Percentiles rank a stretch among this genome's conserved stretches.
These are phyloP conservation scores for Diaporthe velutina DNA, from an alignment of 2,329 filamentous ascomycete genomes.

Conservation along the genomic window DNA sequence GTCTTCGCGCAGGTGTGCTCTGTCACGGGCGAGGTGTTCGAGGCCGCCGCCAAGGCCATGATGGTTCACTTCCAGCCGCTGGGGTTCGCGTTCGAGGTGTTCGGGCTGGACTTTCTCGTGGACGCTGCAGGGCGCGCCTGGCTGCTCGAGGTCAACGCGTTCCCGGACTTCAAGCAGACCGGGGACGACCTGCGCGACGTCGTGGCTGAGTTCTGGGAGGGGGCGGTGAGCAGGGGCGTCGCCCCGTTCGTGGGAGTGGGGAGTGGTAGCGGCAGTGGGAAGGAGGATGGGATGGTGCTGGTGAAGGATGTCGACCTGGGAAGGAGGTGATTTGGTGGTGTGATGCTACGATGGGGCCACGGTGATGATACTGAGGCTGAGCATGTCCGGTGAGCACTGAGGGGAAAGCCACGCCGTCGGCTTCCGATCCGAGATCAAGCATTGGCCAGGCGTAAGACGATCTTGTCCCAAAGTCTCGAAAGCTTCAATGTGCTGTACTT, in stretches of 20 bases:
- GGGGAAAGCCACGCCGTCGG: neutral
- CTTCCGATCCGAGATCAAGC: neutral
- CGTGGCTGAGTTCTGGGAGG: conserved; percentile 82
- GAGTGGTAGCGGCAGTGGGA: conserved; percentile 43
- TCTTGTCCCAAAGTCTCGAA: neutral
- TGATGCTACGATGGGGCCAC: conserved; percentile 36
- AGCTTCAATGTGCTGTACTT: neutral
- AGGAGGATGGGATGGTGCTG: conserved; percentile 59
- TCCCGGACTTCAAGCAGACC: conserved; percentile 95
- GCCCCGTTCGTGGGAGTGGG: conserved; percentile 72
- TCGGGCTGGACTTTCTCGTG: conserved; percentile 91
- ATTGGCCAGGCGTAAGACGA: conserved; percentile 8
- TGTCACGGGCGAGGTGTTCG: conserved; percentile 83
- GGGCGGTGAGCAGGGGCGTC: conserved; percentile 77
- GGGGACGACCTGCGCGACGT: conserved; percentile 79
- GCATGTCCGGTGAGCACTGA: neutral
- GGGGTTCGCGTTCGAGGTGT: conserved; percentile 91
- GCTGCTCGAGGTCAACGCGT: conserved; percentile 94
- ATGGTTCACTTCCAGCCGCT: conserved; percentile 92
- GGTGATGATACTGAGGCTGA: conserved; percentile 15
- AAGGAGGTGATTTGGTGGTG: conserved; percentile 43
- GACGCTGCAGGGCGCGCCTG: conserved; percentile 74
- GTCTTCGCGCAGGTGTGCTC: conserved; percentile 81
- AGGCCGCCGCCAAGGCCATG: conserved; percentile 87
- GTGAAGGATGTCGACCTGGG: conserved; percentile 69